These are phyloP conservation scores for Piromyces finnis DNA, from an alignment of 192 early-diverging fungal species.

Conservation along the genomic window DNA sequence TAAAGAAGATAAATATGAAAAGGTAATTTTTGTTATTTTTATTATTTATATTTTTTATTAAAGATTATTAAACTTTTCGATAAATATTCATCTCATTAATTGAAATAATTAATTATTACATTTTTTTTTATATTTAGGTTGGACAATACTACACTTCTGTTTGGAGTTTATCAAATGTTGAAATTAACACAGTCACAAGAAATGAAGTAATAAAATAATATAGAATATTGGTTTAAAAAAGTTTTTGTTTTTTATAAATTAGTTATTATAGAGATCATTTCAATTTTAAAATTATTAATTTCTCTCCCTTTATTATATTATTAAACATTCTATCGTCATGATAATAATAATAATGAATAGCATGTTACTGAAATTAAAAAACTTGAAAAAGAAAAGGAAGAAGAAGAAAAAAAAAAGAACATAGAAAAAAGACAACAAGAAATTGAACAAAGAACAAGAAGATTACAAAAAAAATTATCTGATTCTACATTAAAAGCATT, in stretches of 20 bases:
- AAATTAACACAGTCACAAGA: neutral
- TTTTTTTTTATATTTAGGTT: too few relatives aligned
- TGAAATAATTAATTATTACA: too few relatives aligned
- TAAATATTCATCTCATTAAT: too few relatives aligned
- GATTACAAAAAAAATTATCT: slow-evolving; percentile 1
- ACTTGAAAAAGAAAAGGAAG: neutral
- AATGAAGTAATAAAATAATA: neutral
- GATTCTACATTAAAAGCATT: slow-evolving; percentile 11
- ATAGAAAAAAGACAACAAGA: slow-evolving; percentile 16
- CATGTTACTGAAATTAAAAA: neutral
- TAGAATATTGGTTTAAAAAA: too few relatives aligned
- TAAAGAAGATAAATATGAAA: slow-evolving; percentile 2
- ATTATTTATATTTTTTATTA: slow-evolving; percentile 12
- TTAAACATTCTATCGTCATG: too few relatives aligned
- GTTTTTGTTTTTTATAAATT: too few relatives aligned
- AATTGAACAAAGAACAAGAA: slow-evolving; percentile 1
- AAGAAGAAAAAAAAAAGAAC: neutral
- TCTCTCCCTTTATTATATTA: too few relatives aligned
- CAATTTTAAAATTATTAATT: too few relatives aligned
- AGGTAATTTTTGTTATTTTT: too few relatives aligned
- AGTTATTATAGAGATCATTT: too few relatives aligned
- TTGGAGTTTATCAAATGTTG: neutral
- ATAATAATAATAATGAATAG: neutral
- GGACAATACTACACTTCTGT: neutral
- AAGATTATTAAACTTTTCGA: slow-evolving; percentile 22